Evolutionary conservation across 257 asterid species (phyloP).

Genomic region (Oldenlandia corymbosa): DNA sequence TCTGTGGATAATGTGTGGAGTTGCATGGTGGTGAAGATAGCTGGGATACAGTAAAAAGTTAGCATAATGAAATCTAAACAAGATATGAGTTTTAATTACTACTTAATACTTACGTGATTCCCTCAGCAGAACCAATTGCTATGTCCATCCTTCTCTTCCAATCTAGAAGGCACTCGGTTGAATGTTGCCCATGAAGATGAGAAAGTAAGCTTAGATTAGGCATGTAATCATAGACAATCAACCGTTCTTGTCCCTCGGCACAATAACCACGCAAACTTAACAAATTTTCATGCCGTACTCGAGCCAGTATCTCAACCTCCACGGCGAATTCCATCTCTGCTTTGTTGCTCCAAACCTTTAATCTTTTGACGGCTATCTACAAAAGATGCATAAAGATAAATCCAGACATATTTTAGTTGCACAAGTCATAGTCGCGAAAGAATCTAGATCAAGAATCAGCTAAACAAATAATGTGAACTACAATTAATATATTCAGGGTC

Average conservation of each 20-base stretch:
- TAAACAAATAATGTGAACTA: neutral
- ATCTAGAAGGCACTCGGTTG: constrained; percentile 75
- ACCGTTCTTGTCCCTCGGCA: constrained; percentile 95
- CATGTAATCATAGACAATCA: constrained; percentile 78
- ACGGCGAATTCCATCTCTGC: constrained; percentile 86
- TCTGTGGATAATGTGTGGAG: constrained; percentile 84
- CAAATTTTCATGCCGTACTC: constrained; percentile 78
- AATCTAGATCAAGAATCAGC: neutral
- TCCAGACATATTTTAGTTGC: neutral
- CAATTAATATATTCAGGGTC: no score
- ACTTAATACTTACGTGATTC: constrained; percentile 59
- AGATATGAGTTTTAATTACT: neutral
- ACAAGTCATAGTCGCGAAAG: neutral
- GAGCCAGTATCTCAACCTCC: constrained; percentile 85
- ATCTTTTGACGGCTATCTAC: constrained; percentile 91
- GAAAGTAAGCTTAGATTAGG: constrained; percentile 79
- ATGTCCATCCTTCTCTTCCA: constrained; percentile 80
- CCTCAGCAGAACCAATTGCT: constrained; percentile 86
- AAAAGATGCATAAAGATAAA: constrained; percentile 4
- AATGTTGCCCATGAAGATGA: constrained; percentile 91
- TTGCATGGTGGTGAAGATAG: constrained; percentile 75
- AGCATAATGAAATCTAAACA: constrained; percentile 3
- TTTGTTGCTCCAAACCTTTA: constrained; percentile 84
- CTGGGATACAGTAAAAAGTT: constrained; percentile 33
- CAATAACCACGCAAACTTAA: constrained; percentile 81